A percentile compares a stretch with the other conserved stretches of the same genome.
These are phyloP conservation scores for Nitzschia putrida DNA, from an alignment of 108 stramenopile genomes.

Conservation along the genomic window DNA sequence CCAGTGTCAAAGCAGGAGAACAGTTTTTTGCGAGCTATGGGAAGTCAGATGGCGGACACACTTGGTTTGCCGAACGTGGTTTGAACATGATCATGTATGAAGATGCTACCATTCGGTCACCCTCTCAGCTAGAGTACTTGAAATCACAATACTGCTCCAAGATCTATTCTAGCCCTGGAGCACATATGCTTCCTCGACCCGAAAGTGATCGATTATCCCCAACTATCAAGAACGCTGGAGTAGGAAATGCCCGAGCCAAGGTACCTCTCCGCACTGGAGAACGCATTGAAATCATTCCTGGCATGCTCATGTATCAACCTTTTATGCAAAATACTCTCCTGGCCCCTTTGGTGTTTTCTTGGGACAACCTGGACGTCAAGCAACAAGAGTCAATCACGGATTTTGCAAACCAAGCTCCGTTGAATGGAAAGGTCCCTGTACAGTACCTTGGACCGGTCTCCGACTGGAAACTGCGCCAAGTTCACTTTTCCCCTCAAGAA, in stretches of 20 bases:
- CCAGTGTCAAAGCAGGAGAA: constrained; percentile 32
- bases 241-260: constrained; percentile 37
- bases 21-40: constrained; percentile 38
- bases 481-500: constrained; percentile 16
- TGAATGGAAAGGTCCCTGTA: constrained; percentile 18
- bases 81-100: constrained; percentile 11
- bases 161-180: constrained; percentile 31
- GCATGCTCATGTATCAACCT: constrained; percentile 28
- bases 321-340: constrained; percentile 23
- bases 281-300: constrained; percentile 32
- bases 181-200: constrained; percentile 11
- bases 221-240: constrained; percentile 30
- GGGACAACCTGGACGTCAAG: constrained; percentile 33
- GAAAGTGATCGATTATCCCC: constrained; percentile 27
- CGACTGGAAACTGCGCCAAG: constrained; percentile 19
- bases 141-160: constrained; percentile 38
- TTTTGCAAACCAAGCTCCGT: constrained; percentile 1
- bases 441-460: constrained; percentile 41
- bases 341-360: constrained; percentile 34
- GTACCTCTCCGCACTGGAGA: constrained; percentile 27
- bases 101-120: constrained; percentile 14
- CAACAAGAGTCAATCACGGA: constrained; percentile 13
- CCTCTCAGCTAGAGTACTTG: constrained; percentile 11
- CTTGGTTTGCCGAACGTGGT: constrained; percentile 39
- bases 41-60: constrained; percentile 19